These are phyloP conservation scores for Saturnispora kantuleensis DNA, from an alignment of 805 yeast species.

Conservation along the genomic window DNA sequence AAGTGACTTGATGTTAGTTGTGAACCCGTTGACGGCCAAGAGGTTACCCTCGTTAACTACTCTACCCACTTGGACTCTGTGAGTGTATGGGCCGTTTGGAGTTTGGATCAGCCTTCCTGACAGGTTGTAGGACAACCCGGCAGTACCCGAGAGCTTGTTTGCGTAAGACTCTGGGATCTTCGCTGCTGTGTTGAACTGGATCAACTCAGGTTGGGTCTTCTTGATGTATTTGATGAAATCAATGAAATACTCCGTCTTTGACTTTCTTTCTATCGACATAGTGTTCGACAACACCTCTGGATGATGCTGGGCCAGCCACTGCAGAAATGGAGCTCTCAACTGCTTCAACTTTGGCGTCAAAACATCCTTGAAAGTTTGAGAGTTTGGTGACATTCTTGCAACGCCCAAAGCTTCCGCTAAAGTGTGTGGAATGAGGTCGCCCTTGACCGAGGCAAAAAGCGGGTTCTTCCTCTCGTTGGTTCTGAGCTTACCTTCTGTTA, in stretches of 20 bases:
- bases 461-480: slow-evolving; percentile 24
- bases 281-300: slow-evolving; percentile 32
- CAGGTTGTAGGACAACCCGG: slow-evolving; percentile 63
- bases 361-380: slow-evolving; percentile 13
- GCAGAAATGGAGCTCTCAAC: slow-evolving; percentile 42
- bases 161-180: slow-evolving; percentile 16
- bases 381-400: slow-evolving; percentile 16
- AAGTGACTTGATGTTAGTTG: slow-evolving; percentile 12
- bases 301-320: slow-evolving; percentile 43
- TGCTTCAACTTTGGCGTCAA: slow-evolving; percentile 33
- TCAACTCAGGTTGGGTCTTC: slow-evolving; percentile 14
- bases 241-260: slow-evolving; percentile 6
- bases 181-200: slow-evolving; percentile 6
- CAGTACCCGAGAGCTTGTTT: slow-evolving; percentile 44
- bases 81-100: slow-evolving; percentile 56
- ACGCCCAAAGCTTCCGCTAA: slow-evolving; percentile 20
- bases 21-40: slow-evolving; percentile 48
- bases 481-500: not conserved
- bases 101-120: slow-evolving; percentile 59
- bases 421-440: slow-evolving; percentile 21
- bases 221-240: slow-evolving; percentile 34
- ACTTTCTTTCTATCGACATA: slow-evolving; percentile 23
- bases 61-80: slow-evolving; percentile 60
- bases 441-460: slow-evolving; percentile 27
- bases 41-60: slow-evolving; percentile 35